Conservation (phyloP, 2,329 filamentous ascomycete species). For the Aspergillus sp. region DNA sequence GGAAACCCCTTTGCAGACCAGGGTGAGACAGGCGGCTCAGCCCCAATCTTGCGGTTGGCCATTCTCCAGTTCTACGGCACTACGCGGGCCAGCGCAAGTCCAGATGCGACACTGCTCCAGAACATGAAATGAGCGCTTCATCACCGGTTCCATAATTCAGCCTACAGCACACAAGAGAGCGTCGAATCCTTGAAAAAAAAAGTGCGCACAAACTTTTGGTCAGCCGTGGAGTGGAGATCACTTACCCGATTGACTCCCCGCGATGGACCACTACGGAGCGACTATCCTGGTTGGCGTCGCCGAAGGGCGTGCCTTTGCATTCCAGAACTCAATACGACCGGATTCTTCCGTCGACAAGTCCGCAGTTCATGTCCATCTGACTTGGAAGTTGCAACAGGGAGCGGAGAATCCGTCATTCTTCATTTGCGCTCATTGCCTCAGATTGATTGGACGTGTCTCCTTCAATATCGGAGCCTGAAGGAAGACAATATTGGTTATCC, state of each 20-base stretch:
- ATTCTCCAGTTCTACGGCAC: neutral
- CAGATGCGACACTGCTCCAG: neutral
- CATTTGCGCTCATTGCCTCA: neutral
- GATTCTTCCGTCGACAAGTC: constrained; percentile 4
- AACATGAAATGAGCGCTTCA: neutral
- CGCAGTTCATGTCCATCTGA: constrained; percentile 3
- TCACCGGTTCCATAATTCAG: neutral
- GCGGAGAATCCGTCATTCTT: neutral
- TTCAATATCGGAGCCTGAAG: neutral
- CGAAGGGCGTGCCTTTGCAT: constrained; percentile 14
- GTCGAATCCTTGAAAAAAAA: neutral
- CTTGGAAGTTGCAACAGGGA: neutral
- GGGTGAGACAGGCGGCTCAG: constrained; percentile 7
- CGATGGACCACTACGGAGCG: neutral
- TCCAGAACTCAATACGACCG: constrained; percentile 6
- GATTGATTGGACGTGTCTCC: neutral
- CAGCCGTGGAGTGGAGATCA: constrained; percentile 10
- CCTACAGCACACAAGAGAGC: neutral
- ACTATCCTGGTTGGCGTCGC: constrained; percentile 8
- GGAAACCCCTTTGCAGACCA: neutral
- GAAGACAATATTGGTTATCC: too few species aligned
- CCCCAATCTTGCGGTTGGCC: neutral
- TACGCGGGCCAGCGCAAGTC: neutral
- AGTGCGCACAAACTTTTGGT: neutral
- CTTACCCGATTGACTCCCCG: constrained; percentile 13